Base-by-base conservation (phyloP, 352 stramenopile genomes). In the Phytophthora idaei region DNA sequence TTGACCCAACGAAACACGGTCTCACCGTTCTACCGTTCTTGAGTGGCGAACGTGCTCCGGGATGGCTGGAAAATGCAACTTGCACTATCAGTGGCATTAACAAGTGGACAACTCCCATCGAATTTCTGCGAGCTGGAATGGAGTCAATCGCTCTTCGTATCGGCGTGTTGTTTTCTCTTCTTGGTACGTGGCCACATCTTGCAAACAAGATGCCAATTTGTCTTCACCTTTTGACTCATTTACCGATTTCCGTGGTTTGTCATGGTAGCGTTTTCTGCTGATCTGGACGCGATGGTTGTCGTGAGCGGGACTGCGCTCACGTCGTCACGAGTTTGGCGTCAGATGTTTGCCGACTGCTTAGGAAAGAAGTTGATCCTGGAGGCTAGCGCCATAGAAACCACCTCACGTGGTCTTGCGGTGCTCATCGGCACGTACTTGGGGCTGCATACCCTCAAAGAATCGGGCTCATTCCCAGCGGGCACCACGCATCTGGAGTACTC, bases 1-100 rank as follows among this genome's bases (percentile, higher is more conserved):
- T 91, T n/a, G 53, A 58, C 27, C 85, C 90, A 1, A 82, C 69
- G 1, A 65, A 77, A 51, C 91, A 97, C 57, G 76, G 73, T 11
- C 69, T 98, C n/a, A 89, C 77, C 12, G 73, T 98, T 51, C 76
- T 98, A 59, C 96, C 96, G 4, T 98, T 98, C 67, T 61, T 98
- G 14, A 96, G 92, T 47, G 96, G 88, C 12, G 96, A 99, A 72
- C 83, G 96, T 41, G 91, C 93, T n/a, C 96, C 94, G 12, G 96
- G 94, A 0, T 99, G 91, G 92, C 76, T 92, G 49, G 89, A 90
- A 31, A 85, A 96, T 57, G 94, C 96, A 10, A 91, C 81, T 3
- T 97, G 91, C 52, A 89, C 90, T 4, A 97, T 99, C 60, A 90
- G 80, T 15, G 93, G 93, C 46, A 90, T 99, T 57, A 98, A 80